Evolutionary conservation across 129 eudicot genomes (phyloP).

Genomic region (Helianthus tuberosus): DNA sequence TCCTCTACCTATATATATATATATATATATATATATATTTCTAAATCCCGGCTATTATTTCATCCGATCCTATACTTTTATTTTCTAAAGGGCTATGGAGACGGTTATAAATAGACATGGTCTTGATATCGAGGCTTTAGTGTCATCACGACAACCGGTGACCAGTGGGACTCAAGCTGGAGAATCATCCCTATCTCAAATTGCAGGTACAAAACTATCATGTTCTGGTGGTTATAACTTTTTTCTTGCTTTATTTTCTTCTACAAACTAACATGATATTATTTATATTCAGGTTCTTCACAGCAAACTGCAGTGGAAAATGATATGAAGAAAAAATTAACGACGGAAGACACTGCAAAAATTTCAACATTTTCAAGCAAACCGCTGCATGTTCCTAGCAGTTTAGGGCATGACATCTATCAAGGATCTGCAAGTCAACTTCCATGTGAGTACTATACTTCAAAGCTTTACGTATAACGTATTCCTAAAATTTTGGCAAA

Average conservation of each 20-base stretch:
- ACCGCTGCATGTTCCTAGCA: slow-evolving; percentile 52
- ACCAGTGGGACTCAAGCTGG: slow-evolving; percentile 68
- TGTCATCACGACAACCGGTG: slow-evolving; percentile 67
- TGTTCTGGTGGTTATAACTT: background rate
- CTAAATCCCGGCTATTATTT: background rate
- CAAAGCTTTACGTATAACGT: background rate
- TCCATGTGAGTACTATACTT: slow-evolving; percentile 36
- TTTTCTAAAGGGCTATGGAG: slow-evolving; percentile 89
- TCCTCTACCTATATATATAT: no score
- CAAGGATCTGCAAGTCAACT: slow-evolving; percentile 68
- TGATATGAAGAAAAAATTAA: slow-evolving; percentile 50
- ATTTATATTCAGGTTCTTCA: slow-evolving; percentile 64
- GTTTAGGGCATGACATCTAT: slow-evolving; percentile 62
- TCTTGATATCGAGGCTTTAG: slow-evolving; percentile 84
- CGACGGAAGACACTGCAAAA: slow-evolving; percentile 49
- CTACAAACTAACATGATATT: slow-evolving; percentile 18
- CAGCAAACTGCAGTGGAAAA: slow-evolving; percentile 53
- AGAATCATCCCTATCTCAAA: slow-evolving; percentile 66
- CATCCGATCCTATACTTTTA: slow-evolving; percentile 5
- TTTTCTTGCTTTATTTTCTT: slow-evolving; percentile 4
- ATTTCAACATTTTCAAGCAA: slow-evolving; percentile 57
- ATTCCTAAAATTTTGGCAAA: background rate
- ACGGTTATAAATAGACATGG: slow-evolving; percentile 90
- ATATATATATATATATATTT: slow-evolving; percentile 4
- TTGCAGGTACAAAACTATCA: slow-evolving; percentile 53